Conservation (phyloP, 306 rosid species). For the Citrullus mucosospermus region DNA sequence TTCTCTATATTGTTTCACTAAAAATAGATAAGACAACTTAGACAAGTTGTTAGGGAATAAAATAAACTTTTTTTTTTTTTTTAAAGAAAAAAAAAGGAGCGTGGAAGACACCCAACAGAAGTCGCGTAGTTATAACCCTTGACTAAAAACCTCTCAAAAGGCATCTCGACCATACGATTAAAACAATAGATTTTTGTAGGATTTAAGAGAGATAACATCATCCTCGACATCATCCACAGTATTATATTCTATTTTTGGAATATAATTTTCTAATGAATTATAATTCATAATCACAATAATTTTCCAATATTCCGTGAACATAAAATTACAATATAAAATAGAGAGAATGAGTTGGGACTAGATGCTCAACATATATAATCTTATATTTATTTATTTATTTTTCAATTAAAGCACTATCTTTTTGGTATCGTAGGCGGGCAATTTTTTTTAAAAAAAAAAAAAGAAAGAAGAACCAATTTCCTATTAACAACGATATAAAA, state of each 20-base stretch:
- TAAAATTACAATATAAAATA: not conserved
- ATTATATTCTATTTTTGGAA: not conserved
- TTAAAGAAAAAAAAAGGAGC: not conserved
- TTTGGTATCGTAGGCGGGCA: not conserved
- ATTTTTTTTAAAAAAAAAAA: not conserved
- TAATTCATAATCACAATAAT: not conserved
- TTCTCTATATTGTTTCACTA: not conserved
- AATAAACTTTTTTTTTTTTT: too few relatives aligned
- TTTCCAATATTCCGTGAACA: not conserved
- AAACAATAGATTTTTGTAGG: slow-evolving; percentile 30
- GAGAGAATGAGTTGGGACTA: not conserved
- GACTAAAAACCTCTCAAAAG: slow-evolving; percentile 13
- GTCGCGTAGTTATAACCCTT: slow-evolving; percentile 21
- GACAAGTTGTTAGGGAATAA: not conserved
- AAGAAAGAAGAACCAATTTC: not conserved
- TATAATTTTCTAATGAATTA: not conserved
- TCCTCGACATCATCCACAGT: slow-evolving; percentile 27
- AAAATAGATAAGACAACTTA: not conserved
- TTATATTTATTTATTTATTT: not conserved
- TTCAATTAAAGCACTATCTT: not conserved
- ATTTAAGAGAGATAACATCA: slow-evolving; percentile 23
- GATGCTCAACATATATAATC: not conserved
- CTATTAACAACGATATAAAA: not conserved
- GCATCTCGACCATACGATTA: slow-evolving; percentile 24
- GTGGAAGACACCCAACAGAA: not conserved